Evolutionary conservation across 2,329 filamentous ascomycete species (phyloP).

Genomic region (Cercospora zeae-maydis): DNA sequence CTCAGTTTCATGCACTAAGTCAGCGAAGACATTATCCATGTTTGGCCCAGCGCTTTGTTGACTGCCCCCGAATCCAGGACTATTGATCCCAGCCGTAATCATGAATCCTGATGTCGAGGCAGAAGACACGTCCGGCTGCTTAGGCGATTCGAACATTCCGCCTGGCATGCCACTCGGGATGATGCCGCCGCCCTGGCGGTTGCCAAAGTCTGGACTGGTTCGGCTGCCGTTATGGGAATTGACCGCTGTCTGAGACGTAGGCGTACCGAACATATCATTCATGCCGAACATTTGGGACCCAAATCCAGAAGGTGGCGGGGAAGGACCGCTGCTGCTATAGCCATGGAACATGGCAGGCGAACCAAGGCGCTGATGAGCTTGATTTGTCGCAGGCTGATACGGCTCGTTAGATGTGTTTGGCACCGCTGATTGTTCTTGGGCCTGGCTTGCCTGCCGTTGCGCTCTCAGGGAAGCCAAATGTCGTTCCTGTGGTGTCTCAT

Average conservation of each 20-base stretch:
- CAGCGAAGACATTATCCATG: slow-evolving; percentile 37
- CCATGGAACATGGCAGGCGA: slow-evolving; percentile 30
- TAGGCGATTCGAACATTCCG: slow-evolving; percentile 36
- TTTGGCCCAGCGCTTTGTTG: slow-evolving; percentile 31
- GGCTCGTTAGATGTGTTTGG: slow-evolving; percentile 22
- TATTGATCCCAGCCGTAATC: slow-evolving; percentile 28
- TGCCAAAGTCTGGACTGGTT: slow-evolving; percentile 17
- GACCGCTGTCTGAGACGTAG: neutral
- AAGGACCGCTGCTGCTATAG: slow-evolving; percentile 16
- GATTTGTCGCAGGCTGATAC: slow-evolving; percentile 14
- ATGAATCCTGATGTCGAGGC: slow-evolving; percentile 19
- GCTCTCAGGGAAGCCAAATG: slow-evolving; percentile 6
- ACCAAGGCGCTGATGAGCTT: slow-evolving; percentile 25
- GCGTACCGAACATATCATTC: slow-evolving; percentile 18
- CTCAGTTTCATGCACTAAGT: slow-evolving; percentile 36
- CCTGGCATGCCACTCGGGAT: slow-evolving; percentile 25
- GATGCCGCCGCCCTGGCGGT: slow-evolving; percentile 5
- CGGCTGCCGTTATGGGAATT: slow-evolving; percentile 1
- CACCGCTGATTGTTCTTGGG: slow-evolving; percentile 31
- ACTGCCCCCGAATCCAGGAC: slow-evolving; percentile 34
- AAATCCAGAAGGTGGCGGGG: slow-evolving; percentile 27
- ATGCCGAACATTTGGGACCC: slow-evolving; percentile 32
- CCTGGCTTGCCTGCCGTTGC: slow-evolving; percentile 21
- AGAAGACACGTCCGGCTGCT: slow-evolving; percentile 20
- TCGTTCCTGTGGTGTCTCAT: slow-evolving; percentile 23